Evolutionary conservation across 805 yeast species (phyloP), one percentile per base, ranked within the genome.

Genomic region (Zygotorulaspora sp.): DNA sequence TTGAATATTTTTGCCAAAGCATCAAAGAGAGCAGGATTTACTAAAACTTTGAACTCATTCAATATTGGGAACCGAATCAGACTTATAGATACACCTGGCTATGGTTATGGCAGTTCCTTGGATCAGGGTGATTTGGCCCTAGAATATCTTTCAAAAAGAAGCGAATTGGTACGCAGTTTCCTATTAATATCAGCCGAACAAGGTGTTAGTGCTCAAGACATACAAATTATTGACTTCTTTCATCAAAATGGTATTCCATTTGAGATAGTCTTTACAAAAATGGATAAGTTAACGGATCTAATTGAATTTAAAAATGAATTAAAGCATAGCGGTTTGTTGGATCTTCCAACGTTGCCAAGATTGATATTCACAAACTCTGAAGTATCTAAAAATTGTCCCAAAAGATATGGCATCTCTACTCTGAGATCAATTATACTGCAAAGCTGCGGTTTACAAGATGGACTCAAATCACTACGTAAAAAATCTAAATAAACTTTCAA

Each of bases 51-150:
- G 53, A 84, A 83, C 53, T 78, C 85, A 46, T 88, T 72, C 62
- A 82, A 78, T 41, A 61, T 83, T 9, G 83, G 83, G 3, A 74
- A 75, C 33, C 65, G 71, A 38, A 65, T 89, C 30, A 66, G 86
- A 43, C 51, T 89, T 3, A 75, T 87, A 2, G 97, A 89, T 55
- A 74, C 87, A 16, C 97, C 97, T 1, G 97, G 97, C 0, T 89
- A 89, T 57, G 97, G 97, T 2, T 71, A 63, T 26, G 76, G 71
- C 44, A 88, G 94, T 12, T 71, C 70, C 11, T 54, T 52, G 6
- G 62, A 67, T 47, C 96, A 89, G 55, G 97, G 96, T 2, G 63
- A 73, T 27, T 69, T 79, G 19, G 82, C 83, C 1, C 53, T 77
- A 50, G 75, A 77, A 23, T 88, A 86, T 52, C 58, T 89, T 6